phyloP scores from a whole-genome alignment of 805 yeast species.

The Kockiozyma suomiensis region DNA sequence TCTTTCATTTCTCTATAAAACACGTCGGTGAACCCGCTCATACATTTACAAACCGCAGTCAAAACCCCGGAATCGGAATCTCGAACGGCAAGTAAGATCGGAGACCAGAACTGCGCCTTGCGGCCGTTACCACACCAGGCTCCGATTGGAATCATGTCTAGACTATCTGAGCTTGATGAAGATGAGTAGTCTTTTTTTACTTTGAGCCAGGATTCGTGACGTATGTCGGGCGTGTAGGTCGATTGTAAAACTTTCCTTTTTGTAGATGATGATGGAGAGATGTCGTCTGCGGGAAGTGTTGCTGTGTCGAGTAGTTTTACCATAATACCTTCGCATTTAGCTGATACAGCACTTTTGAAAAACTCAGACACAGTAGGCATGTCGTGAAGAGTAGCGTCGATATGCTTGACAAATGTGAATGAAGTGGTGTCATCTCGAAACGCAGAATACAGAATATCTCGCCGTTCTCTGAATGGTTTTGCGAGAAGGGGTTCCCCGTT shows the following conservation, averaged over 20 bases:
- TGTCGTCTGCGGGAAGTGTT: background rate
- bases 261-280: background rate
- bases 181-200: slow-evolving; percentile 37
- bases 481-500: slow-evolving; percentile 20
- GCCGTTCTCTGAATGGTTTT: slow-evolving; percentile 28
- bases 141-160: slow-evolving; percentile 37
- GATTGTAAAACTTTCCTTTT: slow-evolving; percentile 21
- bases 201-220: slow-evolving; percentile 38
- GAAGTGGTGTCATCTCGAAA: slow-evolving; percentile 8
- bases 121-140: slow-evolving; percentile 39
- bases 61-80: slow-evolving; percentile 34
- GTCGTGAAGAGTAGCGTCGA: slow-evolving; percentile 28
- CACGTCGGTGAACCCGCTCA: slow-evolving; percentile 37
- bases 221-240: slow-evolving; percentile 36
- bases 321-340: slow-evolving; percentile 38
- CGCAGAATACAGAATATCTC: slow-evolving; percentile 23
- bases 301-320: slow-evolving; percentile 35
- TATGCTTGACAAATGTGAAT: slow-evolving; percentile 29
- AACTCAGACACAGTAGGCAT: slow-evolving; percentile 10
- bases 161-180: slow-evolving; percentile 22
- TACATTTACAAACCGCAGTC: slow-evolving; percentile 38
- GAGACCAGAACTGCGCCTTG: slow-evolving; percentile 37
- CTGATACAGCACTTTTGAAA: background rate
- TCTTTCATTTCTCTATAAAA: slow-evolving; percentile 32
- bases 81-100: slow-evolving; percentile 36